Conservation (phyloP, 2,329 filamentous ascomycete species). For the Beauveria varroae region DNA sequence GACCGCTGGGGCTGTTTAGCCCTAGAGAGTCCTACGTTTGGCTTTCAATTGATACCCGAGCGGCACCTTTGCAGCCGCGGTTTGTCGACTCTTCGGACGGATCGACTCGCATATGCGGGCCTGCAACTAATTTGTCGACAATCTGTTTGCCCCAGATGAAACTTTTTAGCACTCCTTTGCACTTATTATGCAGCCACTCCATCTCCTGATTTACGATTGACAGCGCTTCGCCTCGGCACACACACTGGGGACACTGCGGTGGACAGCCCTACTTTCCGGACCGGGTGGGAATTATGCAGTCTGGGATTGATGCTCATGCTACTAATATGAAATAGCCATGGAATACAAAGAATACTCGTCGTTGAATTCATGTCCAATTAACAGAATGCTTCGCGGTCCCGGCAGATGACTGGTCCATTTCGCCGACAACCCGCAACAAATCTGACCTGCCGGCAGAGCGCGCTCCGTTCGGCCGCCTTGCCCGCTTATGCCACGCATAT, state of each 20-base stretch:
- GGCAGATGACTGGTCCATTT: constrained; percentile 13
- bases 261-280: not conserved
- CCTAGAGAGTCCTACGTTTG: not conserved
- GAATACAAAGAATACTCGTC: not conserved
- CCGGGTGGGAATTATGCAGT: constrained; percentile 1
- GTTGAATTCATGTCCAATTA: not conserved
- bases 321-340: not conserved
- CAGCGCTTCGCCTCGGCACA: constrained; percentile 4
- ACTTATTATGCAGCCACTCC: not conserved
- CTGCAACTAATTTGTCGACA: constrained; percentile 3
- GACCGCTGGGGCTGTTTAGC: not conserved
- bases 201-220: not conserved
- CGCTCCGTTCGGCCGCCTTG: constrained; percentile 4
- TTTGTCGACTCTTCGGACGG: not conserved
- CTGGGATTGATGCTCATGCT: constrained; percentile 7
- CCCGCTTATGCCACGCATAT: constrained; percentile 6
- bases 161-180: not conserved
- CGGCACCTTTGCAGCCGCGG: not conserved
- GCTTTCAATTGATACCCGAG: not conserved
- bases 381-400: constrained; percentile 5
- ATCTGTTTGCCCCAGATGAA: not conserved
- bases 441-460: constrained; percentile 9
- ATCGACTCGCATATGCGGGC: constrained; percentile 2
- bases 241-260: not conserved
- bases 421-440: constrained; percentile 8